These are phyloP conservation scores for Clonostachys solani DNA, from an alignment of 2,329 filamentous ascomycete genomes.

Conservation along the genomic window DNA sequence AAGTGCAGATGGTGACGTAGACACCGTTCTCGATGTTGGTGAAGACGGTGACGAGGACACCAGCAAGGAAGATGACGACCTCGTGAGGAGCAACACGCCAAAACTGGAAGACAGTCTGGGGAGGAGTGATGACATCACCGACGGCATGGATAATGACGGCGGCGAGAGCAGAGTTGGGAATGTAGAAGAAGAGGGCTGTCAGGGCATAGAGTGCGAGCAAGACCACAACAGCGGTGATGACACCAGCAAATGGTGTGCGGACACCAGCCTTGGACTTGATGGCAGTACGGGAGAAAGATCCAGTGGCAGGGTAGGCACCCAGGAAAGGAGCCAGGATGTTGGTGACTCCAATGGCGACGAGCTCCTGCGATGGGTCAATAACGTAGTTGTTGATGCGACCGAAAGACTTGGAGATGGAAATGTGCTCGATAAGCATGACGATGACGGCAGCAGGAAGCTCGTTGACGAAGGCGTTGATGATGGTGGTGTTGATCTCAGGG, in stretches of 20 bases:
- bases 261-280: conserved; percentile 95
- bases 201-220: conserved; percentile 81
- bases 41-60: conserved; percentile 81
- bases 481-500: conserved; percentile 53
- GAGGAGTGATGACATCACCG: conserved; percentile 78
- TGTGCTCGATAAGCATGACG: conserved; percentile 76
- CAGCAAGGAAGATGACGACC: conserved; percentile 79
- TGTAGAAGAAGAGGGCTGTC: conserved; percentile 83
- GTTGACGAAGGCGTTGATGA: conserved; percentile 59
- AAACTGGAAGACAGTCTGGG: conserved; percentile 80
- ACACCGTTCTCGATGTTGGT: conserved; percentile 79
- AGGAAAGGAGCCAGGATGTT: conserved; percentile 76
- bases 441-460: conserved; percentile 73
- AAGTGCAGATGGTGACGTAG: conserved; percentile 72
- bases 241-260: conserved; percentile 78
- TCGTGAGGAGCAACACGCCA: conserved; percentile 83
- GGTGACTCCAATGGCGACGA: conserved; percentile 71
- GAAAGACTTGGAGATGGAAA: conserved; percentile 79
- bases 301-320: conserved; percentile 80
- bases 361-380: conserved; percentile 74
- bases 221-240: conserved; percentile 79
- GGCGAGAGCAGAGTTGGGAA: conserved; percentile 70
- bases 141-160: conserved; percentile 91
- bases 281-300: conserved; percentile 85
- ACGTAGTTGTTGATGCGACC: conserved; percentile 77